Evolutionary conservation across 2,329 filamentous ascomycete genomes (phyloP).

Genomic region (Diaporthe citrichinensis): DNA sequence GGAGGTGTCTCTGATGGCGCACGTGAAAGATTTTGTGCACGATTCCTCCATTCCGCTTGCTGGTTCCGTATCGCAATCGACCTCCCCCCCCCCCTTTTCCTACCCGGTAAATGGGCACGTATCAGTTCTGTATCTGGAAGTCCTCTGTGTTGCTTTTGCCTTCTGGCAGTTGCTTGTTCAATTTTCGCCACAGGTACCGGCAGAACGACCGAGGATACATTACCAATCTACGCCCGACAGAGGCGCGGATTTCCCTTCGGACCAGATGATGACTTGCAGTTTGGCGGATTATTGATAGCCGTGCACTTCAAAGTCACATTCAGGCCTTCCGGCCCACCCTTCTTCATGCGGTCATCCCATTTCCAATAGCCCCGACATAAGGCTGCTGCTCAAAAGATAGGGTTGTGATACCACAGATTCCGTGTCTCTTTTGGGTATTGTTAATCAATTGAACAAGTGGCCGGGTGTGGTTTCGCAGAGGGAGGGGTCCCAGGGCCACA

Average conservation of each 20-base stretch:
- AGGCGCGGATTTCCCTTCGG: neutral
- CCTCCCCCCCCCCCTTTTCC: too few species aligned
- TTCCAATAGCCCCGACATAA: slow-evolving; percentile 28
- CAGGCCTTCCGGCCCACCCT: neutral
- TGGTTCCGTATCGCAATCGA: neutral
- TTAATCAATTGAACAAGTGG: slow-evolving; percentile 1
- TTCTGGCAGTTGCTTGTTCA: neutral
- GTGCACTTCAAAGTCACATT: neutral
- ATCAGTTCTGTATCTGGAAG: neutral
- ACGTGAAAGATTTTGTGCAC: slow-evolving; percentile 20
- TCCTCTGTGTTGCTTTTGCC: neutral
- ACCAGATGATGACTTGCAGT: neutral
- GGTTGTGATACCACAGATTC: slow-evolving; percentile 4
- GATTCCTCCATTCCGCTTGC: neutral
- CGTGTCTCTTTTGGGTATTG: neutral
- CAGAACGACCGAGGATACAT: neutral
- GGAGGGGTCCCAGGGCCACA: neutral
- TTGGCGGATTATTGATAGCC: neutral
- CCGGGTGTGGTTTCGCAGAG: neutral
- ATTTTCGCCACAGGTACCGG: neutral
- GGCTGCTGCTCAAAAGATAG: slow-evolving; percentile 10
- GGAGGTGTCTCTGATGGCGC: slow-evolving; percentile 29
- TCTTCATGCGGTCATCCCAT: slow-evolving; percentile 7
- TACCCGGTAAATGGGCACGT: too few species aligned
- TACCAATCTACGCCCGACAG: slow-evolving; percentile 21